Percentiles rank a stretch among this genome's conserved stretches.
These are phyloP conservation scores for Exsudoporus frostii DNA, from an alignment of 768 basidiomycete genomes.

Conservation along the genomic window DNA sequence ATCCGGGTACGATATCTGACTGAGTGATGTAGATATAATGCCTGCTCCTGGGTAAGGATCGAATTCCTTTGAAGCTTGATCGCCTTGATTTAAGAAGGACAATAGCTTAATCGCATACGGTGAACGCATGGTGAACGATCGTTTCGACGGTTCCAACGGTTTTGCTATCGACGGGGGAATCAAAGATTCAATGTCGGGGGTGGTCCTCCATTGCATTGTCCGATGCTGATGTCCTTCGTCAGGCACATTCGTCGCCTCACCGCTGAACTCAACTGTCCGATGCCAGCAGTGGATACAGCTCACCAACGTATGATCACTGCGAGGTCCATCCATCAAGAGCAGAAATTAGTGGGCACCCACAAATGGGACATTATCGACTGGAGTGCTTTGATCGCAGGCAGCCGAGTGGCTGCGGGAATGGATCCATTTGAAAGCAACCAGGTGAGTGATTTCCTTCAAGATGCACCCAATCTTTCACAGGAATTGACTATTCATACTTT, in stretches of 20 bases:
- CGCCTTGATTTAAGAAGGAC: not conserved
- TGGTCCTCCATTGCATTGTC: not conserved
- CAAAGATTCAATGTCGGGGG: conserved; percentile 67
- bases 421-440: conserved; percentile 39
- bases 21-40: conserved; percentile 49
- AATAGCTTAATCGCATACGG: conserved; percentile 54
- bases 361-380: conserved; percentile 70
- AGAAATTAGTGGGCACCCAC: conserved; percentile 42
- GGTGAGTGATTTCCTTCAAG: conserved; percentile 19
- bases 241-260: conserved; percentile 71
- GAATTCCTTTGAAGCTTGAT: not conserved
- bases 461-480: not conserved
- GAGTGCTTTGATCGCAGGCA: conserved; percentile 77
- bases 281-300: conserved; percentile 70
- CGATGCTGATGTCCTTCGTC: conserved; percentile 4
- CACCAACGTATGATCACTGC: conserved; percentile 79
- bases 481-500: not conserved
- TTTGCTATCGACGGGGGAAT: conserved; percentile 86
- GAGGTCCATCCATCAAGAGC: conserved; percentile 60
- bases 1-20: conserved; percentile 14
- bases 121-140: conserved; percentile 66
- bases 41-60: conserved; percentile 55
- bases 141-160: conserved; percentile 70
- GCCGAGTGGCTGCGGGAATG: conserved; percentile 71
- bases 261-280: conserved; percentile 60